phyloP scores from a whole-genome alignment of 805 yeast species.

The Geotrichum ghanense region DNA sequence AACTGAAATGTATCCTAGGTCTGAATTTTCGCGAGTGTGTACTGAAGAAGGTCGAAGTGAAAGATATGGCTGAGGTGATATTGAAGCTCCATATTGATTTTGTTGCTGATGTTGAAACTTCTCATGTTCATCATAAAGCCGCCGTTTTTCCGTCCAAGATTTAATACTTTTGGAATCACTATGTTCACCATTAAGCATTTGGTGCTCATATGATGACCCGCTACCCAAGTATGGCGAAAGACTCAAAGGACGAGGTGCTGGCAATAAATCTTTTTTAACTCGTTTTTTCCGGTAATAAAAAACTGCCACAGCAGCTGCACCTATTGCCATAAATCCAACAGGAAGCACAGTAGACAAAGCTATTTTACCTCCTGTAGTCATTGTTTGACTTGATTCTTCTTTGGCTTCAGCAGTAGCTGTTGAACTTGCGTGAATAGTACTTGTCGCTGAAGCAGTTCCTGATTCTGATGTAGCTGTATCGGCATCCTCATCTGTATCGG shows the following conservation, averaged over 20 bases:
- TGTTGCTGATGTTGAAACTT: neutral
- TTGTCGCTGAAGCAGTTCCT: neutral
- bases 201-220: neutral
- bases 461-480: neutral
- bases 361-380: conserved; percentile 29
- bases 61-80: neutral
- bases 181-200: neutral
- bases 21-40: neutral
- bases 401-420: neutral
- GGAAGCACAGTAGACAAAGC: conserved; percentile 39
- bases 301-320: conserved; percentile 22
- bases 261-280: neutral
- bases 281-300: neutral
- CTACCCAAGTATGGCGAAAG: conserved; percentile 2
- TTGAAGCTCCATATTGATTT: neutral
- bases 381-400: neutral
- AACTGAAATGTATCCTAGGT: neutral
- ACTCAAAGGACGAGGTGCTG: neutral
- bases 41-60: neutral
- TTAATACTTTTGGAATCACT: conserved; percentile 12
- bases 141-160: conserved; percentile 17
- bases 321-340: conserved; percentile 23
- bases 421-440: neutral
- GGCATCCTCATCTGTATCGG: neutral
- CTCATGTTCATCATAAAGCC: conserved; percentile 6